Percentiles rank a stretch among this genome's conserved stretches.
Conservation (phyloP, 805 yeast species). For the Naumovozyma dairenensis region DNA sequence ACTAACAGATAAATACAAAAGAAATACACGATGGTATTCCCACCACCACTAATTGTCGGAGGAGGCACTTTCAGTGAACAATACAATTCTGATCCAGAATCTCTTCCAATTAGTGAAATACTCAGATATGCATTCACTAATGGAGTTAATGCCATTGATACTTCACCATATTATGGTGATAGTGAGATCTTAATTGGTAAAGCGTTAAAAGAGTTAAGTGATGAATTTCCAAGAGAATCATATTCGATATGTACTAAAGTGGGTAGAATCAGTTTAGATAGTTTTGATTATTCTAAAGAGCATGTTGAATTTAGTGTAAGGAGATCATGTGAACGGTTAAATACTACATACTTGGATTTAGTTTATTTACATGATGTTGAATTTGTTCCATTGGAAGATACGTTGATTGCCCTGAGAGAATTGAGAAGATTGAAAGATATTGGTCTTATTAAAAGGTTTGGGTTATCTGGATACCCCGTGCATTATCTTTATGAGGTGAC, state of each 20-base stretch:
- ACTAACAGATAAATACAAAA: background rate
- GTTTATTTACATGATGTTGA: conserved; percentile 88
- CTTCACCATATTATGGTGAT: conserved; percentile 90
- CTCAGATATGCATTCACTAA: conserved; percentile 47
- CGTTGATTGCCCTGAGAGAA: conserved; percentile 53
- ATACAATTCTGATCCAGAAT: conserved; percentile 60
- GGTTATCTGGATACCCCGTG: conserved; percentile 83
- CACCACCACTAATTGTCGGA: conserved; percentile 43
- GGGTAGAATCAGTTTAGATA: conserved; percentile 60
- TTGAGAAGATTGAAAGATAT: conserved; percentile 49
- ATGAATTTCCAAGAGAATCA: conserved; percentile 43
- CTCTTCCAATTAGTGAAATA: conserved; percentile 48
- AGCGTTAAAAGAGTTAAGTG: conserved; percentile 38
- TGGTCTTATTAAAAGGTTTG: conserved; percentile 57
- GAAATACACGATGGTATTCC: background rate
- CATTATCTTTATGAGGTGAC: conserved; percentile 52
- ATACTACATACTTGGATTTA: conserved; percentile 63
- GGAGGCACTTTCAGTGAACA: conserved; percentile 84
- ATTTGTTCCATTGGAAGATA: conserved; percentile 49
- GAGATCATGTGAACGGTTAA: conserved; percentile 58
- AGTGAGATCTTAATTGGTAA: conserved; percentile 68
- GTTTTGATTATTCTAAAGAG: conserved; percentile 63
- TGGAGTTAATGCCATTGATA: conserved; percentile 75
- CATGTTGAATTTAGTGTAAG: conserved; percentile 52
- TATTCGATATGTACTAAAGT: conserved; percentile 78